Evolutionary conservation across 1,284 basidiomycete genomes (phyloP), one percentile per base, ranked within the genome.

Genomic region (Limonomyces culmigenus): DNA sequence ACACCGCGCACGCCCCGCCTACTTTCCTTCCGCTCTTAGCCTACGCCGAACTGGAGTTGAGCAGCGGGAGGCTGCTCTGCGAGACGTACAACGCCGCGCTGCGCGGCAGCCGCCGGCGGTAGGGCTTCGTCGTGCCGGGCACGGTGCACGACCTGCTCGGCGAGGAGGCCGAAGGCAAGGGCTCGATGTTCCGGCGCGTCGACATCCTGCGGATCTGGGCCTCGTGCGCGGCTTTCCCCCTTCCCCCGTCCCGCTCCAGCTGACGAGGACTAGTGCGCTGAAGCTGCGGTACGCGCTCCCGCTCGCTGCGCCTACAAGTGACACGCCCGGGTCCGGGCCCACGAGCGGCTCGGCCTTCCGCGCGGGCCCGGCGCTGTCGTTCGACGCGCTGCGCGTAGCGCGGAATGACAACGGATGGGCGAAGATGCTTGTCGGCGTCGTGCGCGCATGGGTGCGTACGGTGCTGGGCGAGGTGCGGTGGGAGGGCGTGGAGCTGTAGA

Each of bases 131-230:
- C 38, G 78, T 67, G 38, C 58, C 65, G 20, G 70, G 78, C 39
- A 69, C 73, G 3, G 74, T 92, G 15, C 87, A 92, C 48, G 79
- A 86, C 46, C 73, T 88, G 31, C 54, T 46, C n/a, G 56, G 54
- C 35, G 53, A 45, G n/a, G 53, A 54, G 20, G 57, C 55, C 36
- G 52, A 51, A 5, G 54, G 50, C 38, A 65, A 62, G 30, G 68
- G 74, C 0, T 83, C 78, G 76, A 87, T 84, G 19, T 89, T 87
- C 52, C 59, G 86, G 41, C 56, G 85, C 36, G 79, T 73, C 11
- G 86, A 89, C 50, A 89, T 88, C 49, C 55, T 89, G 15, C 63
- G 80, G 17, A 51, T 87, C 12, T 89, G 81, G 78, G 75, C 72
- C 31, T 85, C 78, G 80, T 86, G 49, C 38, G 70, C 65, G n/a